These are phyloP conservation scores for Trichoderma aggressivum DNA, from an alignment of 2,329 filamentous ascomycete species.

Conservation along the genomic window DNA sequence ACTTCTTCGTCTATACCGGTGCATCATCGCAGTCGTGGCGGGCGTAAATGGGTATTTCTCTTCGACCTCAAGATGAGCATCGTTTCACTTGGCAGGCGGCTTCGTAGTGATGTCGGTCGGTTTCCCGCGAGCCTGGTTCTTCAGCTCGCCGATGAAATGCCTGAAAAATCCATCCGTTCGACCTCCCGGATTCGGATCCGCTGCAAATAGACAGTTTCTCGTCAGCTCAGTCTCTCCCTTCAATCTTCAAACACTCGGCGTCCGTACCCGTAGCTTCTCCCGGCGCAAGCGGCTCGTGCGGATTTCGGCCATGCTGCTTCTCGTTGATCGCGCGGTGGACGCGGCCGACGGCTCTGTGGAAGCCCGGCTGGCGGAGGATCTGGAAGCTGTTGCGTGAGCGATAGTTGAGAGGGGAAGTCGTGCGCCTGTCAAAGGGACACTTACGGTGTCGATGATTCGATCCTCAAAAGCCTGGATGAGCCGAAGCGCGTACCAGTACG, in stretches of 20 bases:
- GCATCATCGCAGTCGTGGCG: neutral
- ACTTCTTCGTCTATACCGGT: neutral
- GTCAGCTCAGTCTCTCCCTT: neutral
- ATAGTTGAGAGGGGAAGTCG: neutral
- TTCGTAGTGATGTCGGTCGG: constrained; percentile 38
- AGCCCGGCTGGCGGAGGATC: constrained; percentile 50
- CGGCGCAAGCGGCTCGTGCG: constrained; percentile 47
- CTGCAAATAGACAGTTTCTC: constrained; percentile 19
- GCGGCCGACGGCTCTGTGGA: constrained; percentile 51
- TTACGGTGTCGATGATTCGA: constrained; percentile 26
- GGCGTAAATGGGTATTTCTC: neutral
- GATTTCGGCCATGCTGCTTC: constrained; percentile 46
- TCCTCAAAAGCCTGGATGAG: constrained; percentile 36
- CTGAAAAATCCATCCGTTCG: constrained; percentile 37
- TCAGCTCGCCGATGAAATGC: constrained; percentile 50
- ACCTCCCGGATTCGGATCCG: constrained; percentile 32
- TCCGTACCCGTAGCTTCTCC: constrained; percentile 51
- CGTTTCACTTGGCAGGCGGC: constrained; percentile 27
- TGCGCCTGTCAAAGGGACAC: neutral
- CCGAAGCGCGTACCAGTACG: constrained; percentile 34
- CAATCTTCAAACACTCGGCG: neutral
- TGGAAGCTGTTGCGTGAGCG: constrained; percentile 25
- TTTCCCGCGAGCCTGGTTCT: constrained; percentile 47
- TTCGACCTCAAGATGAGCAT: neutral
- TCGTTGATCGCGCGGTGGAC: constrained; percentile 52